Conservation (phyloP, 306 rosid genomes). For the Rosa multiflora region DNA sequence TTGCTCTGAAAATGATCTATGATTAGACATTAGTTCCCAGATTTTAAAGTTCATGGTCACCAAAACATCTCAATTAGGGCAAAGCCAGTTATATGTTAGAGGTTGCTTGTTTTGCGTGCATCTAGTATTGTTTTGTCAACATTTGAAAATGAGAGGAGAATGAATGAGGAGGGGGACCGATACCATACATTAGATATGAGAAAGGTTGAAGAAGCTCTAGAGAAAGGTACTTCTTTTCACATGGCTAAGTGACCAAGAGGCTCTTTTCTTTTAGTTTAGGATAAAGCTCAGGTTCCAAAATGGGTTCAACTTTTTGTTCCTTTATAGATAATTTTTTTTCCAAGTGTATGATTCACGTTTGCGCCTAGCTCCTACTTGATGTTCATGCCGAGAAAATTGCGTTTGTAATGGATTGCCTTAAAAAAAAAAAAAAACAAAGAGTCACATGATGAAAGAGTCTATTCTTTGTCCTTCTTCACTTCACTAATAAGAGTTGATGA, state of each 20-base stretch:
- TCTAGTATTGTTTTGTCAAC: constrained; percentile 39
- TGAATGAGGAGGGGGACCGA: constrained; percentile 18
- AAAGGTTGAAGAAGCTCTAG: neutral
- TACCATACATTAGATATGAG: constrained; percentile 1
- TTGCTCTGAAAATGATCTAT: constrained; percentile 15
- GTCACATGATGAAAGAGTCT: neutral
- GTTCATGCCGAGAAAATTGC: neutral
- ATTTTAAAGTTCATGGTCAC: neutral
- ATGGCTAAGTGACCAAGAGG: neutral
- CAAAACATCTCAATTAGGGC: constrained; percentile 24
- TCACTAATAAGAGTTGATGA: neutral
- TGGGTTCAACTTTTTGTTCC: neutral
- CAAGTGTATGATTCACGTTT: neutral
- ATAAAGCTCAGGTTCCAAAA: neutral
- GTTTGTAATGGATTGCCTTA: neutral
- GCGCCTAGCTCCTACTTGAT: neutral
- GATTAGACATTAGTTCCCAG: constrained; percentile 5
- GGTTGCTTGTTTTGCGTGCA: constrained; percentile 35
- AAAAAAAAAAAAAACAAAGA: neutral
- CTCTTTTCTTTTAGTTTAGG: neutral
- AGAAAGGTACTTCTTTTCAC: neutral
- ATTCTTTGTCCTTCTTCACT: neutral
- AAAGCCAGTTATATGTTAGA: constrained; percentile 24
- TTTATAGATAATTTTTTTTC: neutral
- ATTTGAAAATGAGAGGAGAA: constrained; percentile 22